Evolutionary conservation across 2,329 filamentous ascomycete species (phyloP), one percentile per base, ranked within the genome.

Genomic region (Knoxdaviesia capensis): DNA sequence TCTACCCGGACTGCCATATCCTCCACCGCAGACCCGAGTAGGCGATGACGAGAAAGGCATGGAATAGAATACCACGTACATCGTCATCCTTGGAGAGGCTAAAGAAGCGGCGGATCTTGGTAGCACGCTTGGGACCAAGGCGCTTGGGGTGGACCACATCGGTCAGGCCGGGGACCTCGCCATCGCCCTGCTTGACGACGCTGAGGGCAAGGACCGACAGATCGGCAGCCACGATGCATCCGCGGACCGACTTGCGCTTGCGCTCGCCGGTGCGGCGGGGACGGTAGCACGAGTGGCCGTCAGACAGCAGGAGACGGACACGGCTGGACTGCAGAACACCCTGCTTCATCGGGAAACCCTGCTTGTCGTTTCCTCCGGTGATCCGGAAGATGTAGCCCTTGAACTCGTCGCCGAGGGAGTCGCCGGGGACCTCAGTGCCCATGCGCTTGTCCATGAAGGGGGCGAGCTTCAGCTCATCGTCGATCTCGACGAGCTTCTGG

Each of bases 291-390:
- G 85, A 90, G 83, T 96, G 90, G 65, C 90, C 90, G 44, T 93
- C 86, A 63, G 80, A 63, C 62, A 98, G 85, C 59, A 98, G 82
- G 55, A 98, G 86, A 56, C 84, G 81, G 70, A 94, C 90, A 90
- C 90, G 90, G 65, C 84, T 90, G 59, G 90, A 87, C 68, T 93
- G 83, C 77, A 98, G 88, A 65, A 93, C 83, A 76, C 90, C 90
- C 80, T 98, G 92, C 86, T 98, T 98, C 90, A 98, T 98, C 57
- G 90, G 90, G 79, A 98, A 98, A 74, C 90, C 90, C 77, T 98
- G 92, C 85, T 98, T 98, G 83, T 98, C 90, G 82, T 98, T 98
- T 64, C 92, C 90, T 62, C 90, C 92, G 59, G 90, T 98, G 74
- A 98, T 96, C 65, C 78, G 81, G 80, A 98, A 86, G 73, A 98